Conservation (phyloP, 2,329 filamentous ascomycete species). For the Tolypocladium paradoxum region DNA sequence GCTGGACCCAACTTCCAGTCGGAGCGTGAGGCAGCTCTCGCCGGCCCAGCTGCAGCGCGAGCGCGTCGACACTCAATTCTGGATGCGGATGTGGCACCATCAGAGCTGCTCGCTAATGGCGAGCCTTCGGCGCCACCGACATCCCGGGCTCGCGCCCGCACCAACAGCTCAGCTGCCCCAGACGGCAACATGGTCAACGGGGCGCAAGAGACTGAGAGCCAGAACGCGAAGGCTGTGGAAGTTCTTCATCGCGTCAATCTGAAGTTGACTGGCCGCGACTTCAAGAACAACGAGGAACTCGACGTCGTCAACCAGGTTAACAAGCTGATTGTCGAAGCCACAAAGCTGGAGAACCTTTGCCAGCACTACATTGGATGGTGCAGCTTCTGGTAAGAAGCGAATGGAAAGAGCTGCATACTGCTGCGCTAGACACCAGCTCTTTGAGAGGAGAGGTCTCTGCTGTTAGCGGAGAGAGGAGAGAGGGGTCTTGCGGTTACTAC, state of each 20-base stretch:
- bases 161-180: conserved; percentile 42
- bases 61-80: conserved; percentile 60
- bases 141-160: conserved; percentile 43
- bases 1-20: conserved; percentile 57
- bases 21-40: conserved; percentile 45
- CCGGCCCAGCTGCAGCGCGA: conserved; percentile 35
- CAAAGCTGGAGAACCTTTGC: conserved; percentile 92
- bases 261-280: conserved; percentile 90
- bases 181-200: conserved; percentile 26
- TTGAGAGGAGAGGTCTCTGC: not conserved
- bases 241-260: conserved; percentile 87
- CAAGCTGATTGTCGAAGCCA: conserved; percentile 88
- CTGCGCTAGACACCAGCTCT: not conserved
- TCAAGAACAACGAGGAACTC: conserved; percentile 76
- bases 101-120: conserved; percentile 40
- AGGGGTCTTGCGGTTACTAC: not conserved
- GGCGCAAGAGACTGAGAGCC: conserved; percentile 56
- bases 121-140: conserved; percentile 36
- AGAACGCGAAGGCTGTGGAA: conserved; percentile 87
- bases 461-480: not conserved
- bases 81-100: conserved; percentile 49
- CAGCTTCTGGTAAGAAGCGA: conserved; percentile 70
- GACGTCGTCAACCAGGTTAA: conserved; percentile 83
- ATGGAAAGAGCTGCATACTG: not conserved
- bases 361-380: conserved; percentile 99